Conservation (phyloP, 129 eudicot species). For the carrot (Daucus carota) region DH1_v3.0 NC_030387.2:33686501-33687000, state of each 20-base stretch:
- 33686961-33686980: neutral
- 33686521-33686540: slow-evolving; percentile 95
- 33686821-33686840: neutral
- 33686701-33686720: slow-evolving; percentile 90
- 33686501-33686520: slow-evolving; percentile 44
- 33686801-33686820: slow-evolving; percentile 11
- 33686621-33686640: slow-evolving; percentile 63
- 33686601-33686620: slow-evolving; percentile 74
- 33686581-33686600: slow-evolving; percentile 94
- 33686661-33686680: slow-evolving; percentile 68
- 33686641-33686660: slow-evolving; percentile 25
- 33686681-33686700: slow-evolving; percentile 98
- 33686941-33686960: neutral
- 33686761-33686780: slow-evolving; percentile 60
- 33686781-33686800: slow-evolving; percentile 29
- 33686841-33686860: slow-evolving; percentile 56
- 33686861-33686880: slow-evolving; percentile 55
- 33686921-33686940: slow-evolving; percentile 89
- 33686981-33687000: no score
- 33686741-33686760: slow-evolving; percentile 88
- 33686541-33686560: slow-evolving; percentile 91
- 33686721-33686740: slow-evolving; percentile 61
- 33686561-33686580: slow-evolving; percentile 94
- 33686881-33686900: slow-evolving; percentile 66
- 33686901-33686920: slow-evolving; percentile 66